Evolutionary conservation across 306 rosid genomes (phyloP), one percentile per base, ranked within the genome.

Genomic region (Cercis canadensis): DNA sequence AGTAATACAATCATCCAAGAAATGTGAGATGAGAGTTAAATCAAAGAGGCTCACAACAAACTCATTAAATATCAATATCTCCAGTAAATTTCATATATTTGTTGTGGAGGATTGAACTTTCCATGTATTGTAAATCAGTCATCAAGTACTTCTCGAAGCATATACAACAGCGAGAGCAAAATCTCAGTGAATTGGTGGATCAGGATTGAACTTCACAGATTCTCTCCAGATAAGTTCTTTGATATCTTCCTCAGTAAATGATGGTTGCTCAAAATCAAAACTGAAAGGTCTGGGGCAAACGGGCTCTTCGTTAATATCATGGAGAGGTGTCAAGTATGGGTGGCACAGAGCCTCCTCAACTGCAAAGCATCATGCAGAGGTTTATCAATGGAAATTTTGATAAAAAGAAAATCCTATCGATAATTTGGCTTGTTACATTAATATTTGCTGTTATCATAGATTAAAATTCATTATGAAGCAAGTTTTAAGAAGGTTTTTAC

Each of bases 191-290:
- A 74, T 62, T 13, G 87, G 88, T 7, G 92, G 92, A 46, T 81
- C 90, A 0, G 98, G 97, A 79, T 93, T 93, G 84, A 84, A 85
- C 76, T 24, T 79, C 50, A 87, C 84, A 15, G 98, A 65, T 75
- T 93, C 98, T 80, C 90, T 87, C 98, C 98, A 93, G 71, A 93
- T 86, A 57, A 90, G 94, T 74, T 93, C 97, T 82, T 93, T 93
- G 80, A 93, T 88, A 59, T 90, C 89, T 75, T 88, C 90, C 84
- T 93, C 98, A 0, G 92, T 87, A 63, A 84, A 87, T 7, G 92
- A 82, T 0, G 98, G 96, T 40, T 88, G 90, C 94, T 93, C 98
- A 66, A 90, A 93, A 78, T 90, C 94, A 72, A 93, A 93, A 78
- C 76, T 81, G 84, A 90, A 93, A 71, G 90, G 89, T 81, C 79